Base-by-base conservation (phyloP, 179 eudicot species). In the Beta lomatogona region DNA sequence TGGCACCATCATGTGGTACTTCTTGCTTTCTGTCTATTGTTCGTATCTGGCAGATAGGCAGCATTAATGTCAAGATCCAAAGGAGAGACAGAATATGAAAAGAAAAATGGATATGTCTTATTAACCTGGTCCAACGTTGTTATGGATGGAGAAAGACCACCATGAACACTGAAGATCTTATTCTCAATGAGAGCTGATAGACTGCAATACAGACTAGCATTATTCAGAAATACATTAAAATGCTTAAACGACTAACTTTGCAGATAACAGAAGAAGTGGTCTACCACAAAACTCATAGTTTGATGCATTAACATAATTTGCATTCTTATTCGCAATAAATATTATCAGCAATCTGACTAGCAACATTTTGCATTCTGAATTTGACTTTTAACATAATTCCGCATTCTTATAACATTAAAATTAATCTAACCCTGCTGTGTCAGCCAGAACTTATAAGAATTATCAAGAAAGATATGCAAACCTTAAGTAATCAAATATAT, bases 171-270 rank as follows among this genome's bases (percentile, higher is more conserved):
- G 82, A 94, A 94, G 82, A 96, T 85, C 86, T 91, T 92, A 86
- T 94, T 94, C 89, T 96, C 99, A 79, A 96, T 96, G 74, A 96
- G 92, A 60, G 99, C 99, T 76, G 98, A 94, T 21, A 96, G 80
- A 79, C 99, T 96, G 95, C 54, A 74, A 66, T n/a, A 28, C 16
- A 45, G 53, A 70, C 2, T 55, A 31, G 14, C 21, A 55, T 54
- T 73, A 13, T n/a, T 73, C 44, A 73, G 60, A 73, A 22, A 19
- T 12, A 52, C 11, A 73, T 13, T 3, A 28, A 9, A 18, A 73
- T 25, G n/a, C 10, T 45, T 53, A 28, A 54, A 48, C 6, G 18
- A 10, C 5, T 28, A 73, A 2, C 7, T 60, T 44, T 73, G 5
- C 22, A 73, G 31, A 46, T 54, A 54, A n/a, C 28, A 9, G 31